Conservation (phyloP, 371 early-diverging fungal species). For the Mortierella sp. region DNA sequence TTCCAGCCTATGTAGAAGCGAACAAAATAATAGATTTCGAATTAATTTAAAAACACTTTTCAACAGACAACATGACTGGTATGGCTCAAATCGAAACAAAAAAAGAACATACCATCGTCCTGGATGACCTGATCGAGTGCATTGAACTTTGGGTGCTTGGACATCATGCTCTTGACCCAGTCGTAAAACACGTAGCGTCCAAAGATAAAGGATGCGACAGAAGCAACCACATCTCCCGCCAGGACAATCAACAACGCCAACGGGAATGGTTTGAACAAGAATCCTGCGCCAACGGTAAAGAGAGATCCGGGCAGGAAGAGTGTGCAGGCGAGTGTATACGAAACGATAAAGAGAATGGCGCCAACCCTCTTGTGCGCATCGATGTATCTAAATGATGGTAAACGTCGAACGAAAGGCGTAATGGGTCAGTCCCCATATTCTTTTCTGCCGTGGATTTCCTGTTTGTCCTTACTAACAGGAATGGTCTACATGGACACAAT, state of each 20-base stretch:
- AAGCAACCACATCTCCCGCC: slow-evolving; percentile 47
- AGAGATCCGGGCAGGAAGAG: slow-evolving; percentile 57
- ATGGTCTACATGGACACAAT: background rate
- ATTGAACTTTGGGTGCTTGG: slow-evolving; percentile 49
- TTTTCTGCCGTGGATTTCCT: background rate
- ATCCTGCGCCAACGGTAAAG: slow-evolving; percentile 57
- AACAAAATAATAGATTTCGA: background rate
- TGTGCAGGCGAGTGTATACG: slow-evolving; percentile 50
- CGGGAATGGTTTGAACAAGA: slow-evolving; percentile 56
- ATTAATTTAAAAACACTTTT: background rate
- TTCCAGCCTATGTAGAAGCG: slow-evolving; percentile 45
- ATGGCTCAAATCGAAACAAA: background rate
- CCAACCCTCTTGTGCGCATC: slow-evolving; percentile 53
- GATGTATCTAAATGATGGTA: slow-evolving; percentile 32
- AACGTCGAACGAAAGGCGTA: background rate
- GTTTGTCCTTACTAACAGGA: background rate
- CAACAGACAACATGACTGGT: background rate
- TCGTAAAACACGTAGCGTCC: slow-evolving; percentile 58
- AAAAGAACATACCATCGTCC: slow-evolving; percentile 47
- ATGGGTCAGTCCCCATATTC: background rate
- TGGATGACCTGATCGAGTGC: slow-evolving; percentile 57
- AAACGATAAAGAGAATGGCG: slow-evolving; percentile 43
- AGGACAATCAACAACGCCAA: slow-evolving; percentile 53
- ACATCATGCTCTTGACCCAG: slow-evolving; percentile 56
- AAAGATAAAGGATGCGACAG: slow-evolving; percentile 54